Conservation (phyloP, 371 early-diverging fungal genomes). For the Mucor mucedo region DNA sequence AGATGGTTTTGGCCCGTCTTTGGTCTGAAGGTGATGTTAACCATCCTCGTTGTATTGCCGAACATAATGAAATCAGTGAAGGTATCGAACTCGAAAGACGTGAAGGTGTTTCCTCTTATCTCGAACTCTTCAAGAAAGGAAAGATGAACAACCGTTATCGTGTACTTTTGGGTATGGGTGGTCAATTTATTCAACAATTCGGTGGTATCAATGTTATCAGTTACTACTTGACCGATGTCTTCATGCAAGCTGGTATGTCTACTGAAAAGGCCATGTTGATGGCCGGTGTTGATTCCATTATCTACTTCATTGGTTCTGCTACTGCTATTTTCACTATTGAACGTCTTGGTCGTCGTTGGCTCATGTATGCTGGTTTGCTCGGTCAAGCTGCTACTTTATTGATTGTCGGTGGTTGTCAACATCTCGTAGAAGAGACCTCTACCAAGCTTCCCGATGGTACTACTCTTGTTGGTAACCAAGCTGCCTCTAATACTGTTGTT, state of each 20-base stretch:
- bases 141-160: constrained; percentile 57
- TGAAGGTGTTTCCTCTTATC: constrained; percentile 47
- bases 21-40: constrained; percentile 51
- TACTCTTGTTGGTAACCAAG: constrained; percentile 25
- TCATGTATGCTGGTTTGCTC: constrained; percentile 44
- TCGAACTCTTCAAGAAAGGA: constrained; percentile 51
- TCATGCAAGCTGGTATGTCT: constrained; percentile 50
- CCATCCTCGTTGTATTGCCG: constrained; percentile 53
- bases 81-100: constrained; percentile 55
- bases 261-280: constrained; percentile 50
- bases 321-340: constrained; percentile 56
- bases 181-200: constrained; percentile 56
- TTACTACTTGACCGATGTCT: constrained; percentile 54
- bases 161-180: constrained; percentile 56
- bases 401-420: constrained; percentile 50
- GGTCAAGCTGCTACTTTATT: constrained; percentile 46
- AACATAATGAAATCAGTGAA: constrained; percentile 53
- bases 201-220: constrained; percentile 50
- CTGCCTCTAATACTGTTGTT: constrained; percentile 39
- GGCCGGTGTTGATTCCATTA: constrained; percentile 52
- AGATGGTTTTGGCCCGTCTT: constrained; percentile 44
- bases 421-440: constrained; percentile 29
- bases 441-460: too few relatives aligned
- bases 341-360: constrained; percentile 48
- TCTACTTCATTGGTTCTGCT: constrained; percentile 57